Evolutionary conservation across 2,329 filamentous ascomycete species (phyloP), one percentile per base, ranked within the genome.

Genomic region (Fusarium sp.): DNA sequence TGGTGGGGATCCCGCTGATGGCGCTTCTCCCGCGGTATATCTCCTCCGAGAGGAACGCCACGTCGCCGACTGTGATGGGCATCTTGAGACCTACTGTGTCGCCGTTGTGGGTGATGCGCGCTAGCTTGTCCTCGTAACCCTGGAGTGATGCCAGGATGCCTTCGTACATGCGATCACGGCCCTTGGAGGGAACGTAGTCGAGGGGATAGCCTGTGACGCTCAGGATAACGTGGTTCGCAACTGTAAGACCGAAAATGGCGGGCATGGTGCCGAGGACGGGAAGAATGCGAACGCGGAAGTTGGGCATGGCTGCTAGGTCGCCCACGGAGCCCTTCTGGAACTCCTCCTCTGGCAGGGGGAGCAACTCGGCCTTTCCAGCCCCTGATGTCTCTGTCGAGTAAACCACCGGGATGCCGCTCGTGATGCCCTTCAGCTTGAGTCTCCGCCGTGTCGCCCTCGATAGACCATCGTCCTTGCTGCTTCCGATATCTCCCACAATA

Each of bases 251-350:
- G 82, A 99, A 99, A 1, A 98, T 92, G 3, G 97, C 96, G 0
- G 97, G 97, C 95, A 99, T 98, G 0, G 97, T 99, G 1, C 97
- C 97, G 4, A 99, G 85, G 0, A 99, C 97, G 0, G 97, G 97
- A 10, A 99, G 84, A 67, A 99, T 99, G n/a, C 97, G 90, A 11
- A 98, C 94, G 27, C 97, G 90, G 82, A 99, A 99, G 81, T 98
- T 95, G 2, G 95, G 94, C 60, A 99, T 88, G 0, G 97, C 94
- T 50, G 95, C 94, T 0, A 98, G 88, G 75, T 98, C 95, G 30
- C 93, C 92, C 0, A 98, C 95, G 20, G 91, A 88, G 20, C 97
- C 97, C 83, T 97, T 97, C 57, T 90, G 84, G 79, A 95, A 97
- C 81, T 98, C 95, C 58, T 97, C 94, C 70, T 98, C 95, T 0